Evolutionary conservation across 257 asterid genomes (phyloP).

Genomic region (Paulownia fortunei): DNA sequence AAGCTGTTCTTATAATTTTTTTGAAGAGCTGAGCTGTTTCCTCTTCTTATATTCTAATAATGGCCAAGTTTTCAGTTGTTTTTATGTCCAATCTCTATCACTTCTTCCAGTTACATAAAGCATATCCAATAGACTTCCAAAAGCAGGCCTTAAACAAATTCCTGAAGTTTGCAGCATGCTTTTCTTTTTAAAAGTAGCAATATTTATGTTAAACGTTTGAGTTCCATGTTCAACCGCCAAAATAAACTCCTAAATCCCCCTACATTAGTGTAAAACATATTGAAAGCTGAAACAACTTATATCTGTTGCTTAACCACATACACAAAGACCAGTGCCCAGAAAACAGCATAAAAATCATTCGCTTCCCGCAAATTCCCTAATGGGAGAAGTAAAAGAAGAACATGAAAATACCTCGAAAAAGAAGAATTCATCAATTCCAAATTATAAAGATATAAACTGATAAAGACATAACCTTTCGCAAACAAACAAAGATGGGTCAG

Average conservation of each 20-base stretch:
- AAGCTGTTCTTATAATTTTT: background rate
- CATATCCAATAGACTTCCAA: background rate
- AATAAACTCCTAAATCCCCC: background rate
- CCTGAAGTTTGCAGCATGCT: background rate
- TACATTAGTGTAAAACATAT: background rate
- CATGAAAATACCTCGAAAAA: background rate
- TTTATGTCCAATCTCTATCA: background rate
- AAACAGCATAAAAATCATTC: background rate
- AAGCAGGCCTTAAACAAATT: background rate
- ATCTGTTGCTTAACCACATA: background rate
- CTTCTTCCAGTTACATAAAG: background rate
- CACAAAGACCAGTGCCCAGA: background rate
- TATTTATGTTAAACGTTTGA: background rate
- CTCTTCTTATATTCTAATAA: background rate
- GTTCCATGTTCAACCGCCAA: background rate
- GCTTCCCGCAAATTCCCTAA: background rate
- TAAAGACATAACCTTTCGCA: constrained; percentile 67
- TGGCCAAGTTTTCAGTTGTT: background rate
- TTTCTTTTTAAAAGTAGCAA: background rate
- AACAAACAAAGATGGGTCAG: constrained; percentile 56
- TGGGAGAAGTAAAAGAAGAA: background rate
- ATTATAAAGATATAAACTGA: background rate
- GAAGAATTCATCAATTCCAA: background rate
- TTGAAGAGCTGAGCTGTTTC: background rate
- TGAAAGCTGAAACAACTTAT: background rate